Evolutionary conservation across 371 early-diverging fungal species (phyloP), one percentile per base, ranked within the genome.

Genomic region (Conidiobolus incongruus): DNA sequence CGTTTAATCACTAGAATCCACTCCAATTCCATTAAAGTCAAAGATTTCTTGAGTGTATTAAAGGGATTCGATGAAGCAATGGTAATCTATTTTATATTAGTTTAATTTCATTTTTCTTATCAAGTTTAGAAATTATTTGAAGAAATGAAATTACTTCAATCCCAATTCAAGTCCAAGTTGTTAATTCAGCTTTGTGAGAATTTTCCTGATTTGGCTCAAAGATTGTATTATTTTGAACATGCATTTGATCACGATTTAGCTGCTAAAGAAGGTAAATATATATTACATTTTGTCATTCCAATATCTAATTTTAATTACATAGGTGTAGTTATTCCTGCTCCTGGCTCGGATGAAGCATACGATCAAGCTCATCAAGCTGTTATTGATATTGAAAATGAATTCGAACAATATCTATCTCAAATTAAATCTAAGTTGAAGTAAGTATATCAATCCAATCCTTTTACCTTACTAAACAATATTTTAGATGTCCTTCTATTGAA

Each of bases 1-100:
- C 70, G 98, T 15, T 63, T 81, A 4, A 73, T 95, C 35, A 77
- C 87, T 20, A 72, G 94, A 13, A 73, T 96, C 35, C 93, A 91
- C 49, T 72, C 89, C 2, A 76, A 81, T 0, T 72, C 74, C 23
- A 76, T 81, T 49, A 69, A 67, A 26, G 70, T 84, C 16, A 71
- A 75, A 43, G 85, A 88, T 29, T 86, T 88, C 38, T 50, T 81
- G 13, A 34, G 49, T 1, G 62, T 70, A 0, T 56, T 91, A 11
- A 50, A 60, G 4, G 73, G 77, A 0, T 82, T 84, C 48, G 43
- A 58, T 6, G 52, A 53, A 1, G 52, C 73, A 34, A 38, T 56
- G 52, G 77, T 74, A 59, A 37, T 63, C 49, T 4, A 19, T 17
- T 3, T 46, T 17, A 26, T 4, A 26, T 26, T 8, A 26, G 8